Conservation (phyloP, 345 rosid genomes). For the Eucalyptus pauciflora region DNA sequence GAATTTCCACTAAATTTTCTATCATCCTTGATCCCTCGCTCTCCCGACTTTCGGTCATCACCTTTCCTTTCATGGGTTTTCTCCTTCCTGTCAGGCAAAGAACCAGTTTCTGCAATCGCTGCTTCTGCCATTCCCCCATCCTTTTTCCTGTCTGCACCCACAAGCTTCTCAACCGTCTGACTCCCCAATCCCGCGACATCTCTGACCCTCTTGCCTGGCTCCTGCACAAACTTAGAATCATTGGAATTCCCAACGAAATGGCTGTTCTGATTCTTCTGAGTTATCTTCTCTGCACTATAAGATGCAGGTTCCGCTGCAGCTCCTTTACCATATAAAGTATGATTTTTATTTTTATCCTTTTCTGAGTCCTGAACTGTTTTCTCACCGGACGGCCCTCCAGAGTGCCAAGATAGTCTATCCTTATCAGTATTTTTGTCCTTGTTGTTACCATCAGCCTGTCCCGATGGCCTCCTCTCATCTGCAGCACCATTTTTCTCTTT, state of each 20-base stretch:
- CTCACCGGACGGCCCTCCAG: slow-evolving; percentile 10
- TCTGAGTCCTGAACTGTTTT: slow-evolving; percentile 6
- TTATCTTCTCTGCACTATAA: slow-evolving; percentile 11
- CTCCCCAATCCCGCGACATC: slow-evolving; percentile 16
- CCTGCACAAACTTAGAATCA: slow-evolving; percentile 22
- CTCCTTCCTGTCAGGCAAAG: slow-evolving; percentile 15
- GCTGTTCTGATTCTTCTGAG: slow-evolving; percentile 13
- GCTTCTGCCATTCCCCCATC: slow-evolving; percentile 15
- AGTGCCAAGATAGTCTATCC: slow-evolving; percentile 12
- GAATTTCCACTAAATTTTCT: slow-evolving; percentile 9
- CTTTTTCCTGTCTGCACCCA: slow-evolving; percentile 6
- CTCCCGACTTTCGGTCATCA: slow-evolving; percentile 13
- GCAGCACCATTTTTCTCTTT: slow-evolving; percentile 16
- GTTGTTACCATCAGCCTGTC: slow-evolving; percentile 1
- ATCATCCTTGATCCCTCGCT: slow-evolving; percentile 9
- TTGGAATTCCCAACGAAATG: not conserved
- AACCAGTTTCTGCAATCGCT: slow-evolving; percentile 1
- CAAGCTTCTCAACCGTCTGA: slow-evolving; percentile 13
- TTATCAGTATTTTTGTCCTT: slow-evolving; percentile 15
- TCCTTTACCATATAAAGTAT: slow-evolving; percentile 15
- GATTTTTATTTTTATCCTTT: slow-evolving; percentile 11
- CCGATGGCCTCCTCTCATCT: not conserved
- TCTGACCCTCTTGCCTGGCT: slow-evolving; percentile 21
- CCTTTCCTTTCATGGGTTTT: slow-evolving; percentile 14
- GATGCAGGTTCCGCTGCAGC: slow-evolving; percentile 4